These are phyloP conservation scores for Magnusiomyces suaveolens DNA, from an alignment of 1,139 yeast species.

Conservation along the genomic window DNA sequence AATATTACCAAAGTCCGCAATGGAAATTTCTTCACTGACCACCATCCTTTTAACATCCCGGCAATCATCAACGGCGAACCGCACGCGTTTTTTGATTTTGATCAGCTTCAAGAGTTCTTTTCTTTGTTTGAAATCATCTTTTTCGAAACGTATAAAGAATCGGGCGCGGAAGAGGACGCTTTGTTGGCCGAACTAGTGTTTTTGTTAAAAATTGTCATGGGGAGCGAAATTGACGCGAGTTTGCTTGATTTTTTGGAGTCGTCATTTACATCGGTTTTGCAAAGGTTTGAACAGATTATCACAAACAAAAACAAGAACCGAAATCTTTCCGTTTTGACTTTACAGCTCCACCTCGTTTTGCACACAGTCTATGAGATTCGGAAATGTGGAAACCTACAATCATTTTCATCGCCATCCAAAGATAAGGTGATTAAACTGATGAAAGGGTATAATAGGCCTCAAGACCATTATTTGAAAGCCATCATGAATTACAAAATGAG, in stretches of 20 bases:
- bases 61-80: neutral
- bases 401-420: neutral
- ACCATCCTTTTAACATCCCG: neutral
- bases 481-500: neutral
- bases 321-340: neutral
- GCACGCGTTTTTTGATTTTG: neutral
- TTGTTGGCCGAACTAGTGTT: neutral
- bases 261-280: neutral
- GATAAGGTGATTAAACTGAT: neutral
- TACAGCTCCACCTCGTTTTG: neutral
- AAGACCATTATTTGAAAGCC: neutral
- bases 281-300: neutral
- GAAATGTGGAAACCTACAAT: neutral
- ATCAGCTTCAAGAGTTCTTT: neutral
- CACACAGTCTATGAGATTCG: neutral
- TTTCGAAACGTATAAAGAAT: neutral
- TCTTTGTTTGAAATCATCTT: neutral
- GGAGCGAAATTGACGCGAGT: neutral
- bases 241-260: neutral
- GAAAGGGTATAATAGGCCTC: neutral
- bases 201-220: neutral
- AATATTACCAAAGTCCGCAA: slow-evolving; percentile 1
- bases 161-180: neutral
- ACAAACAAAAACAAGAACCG: neutral
- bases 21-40: neutral